These are phyloP conservation scores for Dendrobium officinale DNA, from an alignment of 106 monocot species.

Conservation along the genomic window DNA sequence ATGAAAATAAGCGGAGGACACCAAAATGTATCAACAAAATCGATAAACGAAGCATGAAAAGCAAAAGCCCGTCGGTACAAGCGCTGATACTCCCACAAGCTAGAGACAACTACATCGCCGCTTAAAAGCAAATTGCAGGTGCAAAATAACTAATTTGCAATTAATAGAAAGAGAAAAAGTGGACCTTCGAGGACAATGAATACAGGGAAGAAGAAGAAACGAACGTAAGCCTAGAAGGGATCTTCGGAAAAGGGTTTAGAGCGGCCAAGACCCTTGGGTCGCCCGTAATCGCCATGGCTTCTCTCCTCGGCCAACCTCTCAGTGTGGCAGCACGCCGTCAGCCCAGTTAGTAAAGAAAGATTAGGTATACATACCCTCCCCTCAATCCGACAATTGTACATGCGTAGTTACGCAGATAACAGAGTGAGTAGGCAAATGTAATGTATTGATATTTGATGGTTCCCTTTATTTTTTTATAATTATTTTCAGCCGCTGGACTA, in stretches of 20 bases:
- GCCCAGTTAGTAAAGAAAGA: too few species aligned
- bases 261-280: not conserved
- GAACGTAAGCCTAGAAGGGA: not conserved
- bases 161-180: not conserved
- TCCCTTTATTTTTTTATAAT: too few species aligned
- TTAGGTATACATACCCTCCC: too few species aligned
- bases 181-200: not conserved
- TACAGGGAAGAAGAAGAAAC: not conserved
- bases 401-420: too few species aligned
- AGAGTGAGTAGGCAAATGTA: too few species aligned
- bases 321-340: not conserved
- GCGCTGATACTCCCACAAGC: not conserved
- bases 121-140: not conserved
- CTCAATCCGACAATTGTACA: too few species aligned
- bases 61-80: too few species aligned
- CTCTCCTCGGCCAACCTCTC: not conserved
- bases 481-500: too few species aligned
- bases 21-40: not conserved
- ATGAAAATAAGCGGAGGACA: not conserved
- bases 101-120: not conserved
- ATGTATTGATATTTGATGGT: too few species aligned
- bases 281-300: constrained; percentile 2
- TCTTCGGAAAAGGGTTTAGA: not conserved
- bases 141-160: not conserved
- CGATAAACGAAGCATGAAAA: not conserved